A percentile compares a stretch with the other conserved stretches of the same genome.
phyloP scores from a whole-genome alignment of 768 basidiomycete species.

The Termitomyces sp. region DNA sequence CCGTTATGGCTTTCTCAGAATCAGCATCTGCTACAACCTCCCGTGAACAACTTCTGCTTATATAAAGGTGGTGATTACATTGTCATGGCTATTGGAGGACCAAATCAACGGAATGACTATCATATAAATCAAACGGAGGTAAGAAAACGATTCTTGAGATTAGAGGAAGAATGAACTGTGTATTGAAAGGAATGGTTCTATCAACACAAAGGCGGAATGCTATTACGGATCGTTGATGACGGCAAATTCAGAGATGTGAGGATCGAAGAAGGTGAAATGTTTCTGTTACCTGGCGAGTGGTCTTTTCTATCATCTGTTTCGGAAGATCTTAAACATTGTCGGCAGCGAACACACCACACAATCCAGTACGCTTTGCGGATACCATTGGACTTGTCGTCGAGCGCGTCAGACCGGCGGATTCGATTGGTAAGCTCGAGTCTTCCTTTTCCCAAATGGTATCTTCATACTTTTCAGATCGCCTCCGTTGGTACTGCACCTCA shows the following conservation, averaged over 20 bases:
- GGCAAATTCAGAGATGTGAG: conserved; percentile 77
- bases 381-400: conserved; percentile 93
- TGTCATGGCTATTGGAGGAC: conserved; percentile 96
- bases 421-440: conserved; percentile 54
- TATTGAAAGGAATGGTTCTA: conserved; percentile 99
- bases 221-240: conserved; percentile 81
- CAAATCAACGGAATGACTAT: conserved; percentile 91
- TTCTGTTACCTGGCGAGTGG: conserved; percentile 78
- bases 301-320: conserved; percentile 23
- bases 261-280: conserved; percentile 97
- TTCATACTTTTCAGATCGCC: conserved; percentile 54
- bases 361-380: conserved; percentile 86
- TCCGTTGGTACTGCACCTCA: conserved; percentile 76
- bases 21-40: conserved; percentile 56
- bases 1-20: conserved; percentile 87
- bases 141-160: conserved; percentile 8
- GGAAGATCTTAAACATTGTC: neutral
- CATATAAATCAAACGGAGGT: conserved; percentile 96
- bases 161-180: conserved; percentile 20
- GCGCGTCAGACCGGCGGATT: conserved; percentile 69
- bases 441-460: neutral
- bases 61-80: conserved; percentile 73
- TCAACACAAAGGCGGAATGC: conserved; percentile 93
- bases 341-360: conserved; percentile 92
- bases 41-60: neutral